Evolutionary conservation across 2,329 filamentous ascomycete genomes (phyloP).

Genomic region (Ascochyta pisi): DNA sequence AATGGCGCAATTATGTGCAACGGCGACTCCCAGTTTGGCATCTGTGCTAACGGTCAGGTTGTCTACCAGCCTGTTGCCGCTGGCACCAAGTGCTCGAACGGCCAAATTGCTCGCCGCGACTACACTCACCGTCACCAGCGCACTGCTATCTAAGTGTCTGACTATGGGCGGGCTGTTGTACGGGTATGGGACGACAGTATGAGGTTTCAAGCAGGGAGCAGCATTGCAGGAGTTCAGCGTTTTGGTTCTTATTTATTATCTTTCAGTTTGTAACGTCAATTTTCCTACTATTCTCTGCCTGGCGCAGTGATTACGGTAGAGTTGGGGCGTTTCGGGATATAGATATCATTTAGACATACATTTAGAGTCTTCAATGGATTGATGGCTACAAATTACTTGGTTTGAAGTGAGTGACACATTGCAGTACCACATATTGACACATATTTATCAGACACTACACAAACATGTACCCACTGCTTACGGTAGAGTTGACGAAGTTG

Average conservation of each 20-base stretch:
- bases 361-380: constrained; percentile 10
- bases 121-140: constrained; percentile 33
- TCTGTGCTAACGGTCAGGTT: constrained; percentile 51
- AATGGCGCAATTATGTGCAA: constrained; percentile 50
- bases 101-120: constrained; percentile 44
- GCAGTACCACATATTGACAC: too few species aligned
- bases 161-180: background rate
- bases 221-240: constrained; percentile 6
- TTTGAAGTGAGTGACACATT: background rate
- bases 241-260: background rate
- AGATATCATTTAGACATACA: constrained; percentile 17
- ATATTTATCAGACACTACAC: too few species aligned
- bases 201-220: background rate
- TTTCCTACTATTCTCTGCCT: constrained; percentile 3
- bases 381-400: background rate
- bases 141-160: constrained; percentile 5
- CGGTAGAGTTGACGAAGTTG: too few species aligned
- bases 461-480: too few species aligned
- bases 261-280: background rate
- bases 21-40: constrained; percentile 46
- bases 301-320: constrained; percentile 1
- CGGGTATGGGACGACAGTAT: background rate
- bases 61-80: constrained; percentile 50
- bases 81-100: constrained; percentile 52
- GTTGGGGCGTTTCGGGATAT: constrained; percentile 1